Evolutionary conservation across 2,329 filamentous ascomycete genomes (phyloP), one percentile per base, ranked within the genome.

Genomic region (Xylariaceae sp.): DNA sequence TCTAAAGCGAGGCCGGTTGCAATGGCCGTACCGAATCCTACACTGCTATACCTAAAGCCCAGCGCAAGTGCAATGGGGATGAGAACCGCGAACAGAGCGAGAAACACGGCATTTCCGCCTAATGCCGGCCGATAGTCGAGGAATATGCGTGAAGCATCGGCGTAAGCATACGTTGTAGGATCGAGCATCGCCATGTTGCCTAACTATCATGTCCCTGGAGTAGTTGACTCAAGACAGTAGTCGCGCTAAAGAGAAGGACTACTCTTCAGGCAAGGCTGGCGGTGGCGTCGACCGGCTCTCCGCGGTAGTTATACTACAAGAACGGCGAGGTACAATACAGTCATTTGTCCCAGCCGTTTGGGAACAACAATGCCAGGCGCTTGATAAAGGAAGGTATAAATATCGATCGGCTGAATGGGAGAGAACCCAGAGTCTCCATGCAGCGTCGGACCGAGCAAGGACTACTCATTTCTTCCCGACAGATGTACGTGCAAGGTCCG

Each of bases 1-100:
- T 78, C 75, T 7, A 79, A 54, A 6, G 71, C 53, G 13, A 79
- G 63, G 2, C 76, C 77, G 0, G 66, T 65, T 2, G 70, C 63
- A 47, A 80, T 57, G 2, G 67, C 61, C 1, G 66, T 63, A 2
- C 75, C 67, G 63, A 78, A 78, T 5, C 72, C 48, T 0, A 67
- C 66, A 28, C 73, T 76, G 42, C 59, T 67, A 47, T 70, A 73
- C 31, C 67, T 71, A 39, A 71, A 56, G 14, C 74, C 76, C 17
- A 73, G 55, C 42, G 69, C 69, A 10, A 73, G 51, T 19, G 68
- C 60, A 39, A 69, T 51, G 10, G 74, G 69, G n/a, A 74, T 62
- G 31, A 77, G 64, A 34, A 71, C 45, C 9, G 65, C 69, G 58
- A 76, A 78, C 9, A 68, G 55, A 9, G 65, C 68, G 18, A 77